Percentiles rank a stretch among this genome's conserved stretches.
Evolutionary conservation across 1,284 basidiomycete genomes (phyloP).

Genomic region (Hymenochaete sp.): DNA sequence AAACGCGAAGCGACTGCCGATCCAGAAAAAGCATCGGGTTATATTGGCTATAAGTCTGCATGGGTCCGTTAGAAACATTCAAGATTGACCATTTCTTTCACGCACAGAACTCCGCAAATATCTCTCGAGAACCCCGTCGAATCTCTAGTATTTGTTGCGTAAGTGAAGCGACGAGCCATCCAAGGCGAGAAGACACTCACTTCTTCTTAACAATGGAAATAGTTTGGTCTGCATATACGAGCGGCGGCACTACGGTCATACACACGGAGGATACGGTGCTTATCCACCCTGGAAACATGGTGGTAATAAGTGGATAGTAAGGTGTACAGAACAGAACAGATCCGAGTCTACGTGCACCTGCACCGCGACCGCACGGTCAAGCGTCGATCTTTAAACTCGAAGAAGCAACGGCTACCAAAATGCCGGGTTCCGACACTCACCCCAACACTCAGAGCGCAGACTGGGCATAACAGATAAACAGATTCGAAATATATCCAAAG

Average conservation of each 20-base stretch:
- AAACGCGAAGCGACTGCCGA: conserved; percentile 72
- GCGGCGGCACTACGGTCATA: conserved; percentile 66
- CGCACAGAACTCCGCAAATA: conserved; percentile 69
- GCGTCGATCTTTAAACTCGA: too few species aligned
- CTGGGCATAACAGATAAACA: not conserved
- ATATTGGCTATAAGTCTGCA: conserved; percentile 71
- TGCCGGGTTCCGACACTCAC: too few species aligned
- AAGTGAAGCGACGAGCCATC: conserved; percentile 14
- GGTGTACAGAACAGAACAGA: not conserved
- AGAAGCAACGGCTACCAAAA: too few species aligned
- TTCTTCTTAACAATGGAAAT: conserved; percentile 64
- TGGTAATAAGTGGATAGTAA: not conserved
- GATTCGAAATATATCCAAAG: not conserved
- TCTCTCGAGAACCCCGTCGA: conserved; percentile 80
- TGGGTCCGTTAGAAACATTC: not conserved
- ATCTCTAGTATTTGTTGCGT: conserved; percentile 42
- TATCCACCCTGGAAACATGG: conserved; percentile 39
- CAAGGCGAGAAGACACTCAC: conserved; percentile 28
- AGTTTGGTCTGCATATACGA: conserved; percentile 77
- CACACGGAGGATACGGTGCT: conserved; percentile 51
- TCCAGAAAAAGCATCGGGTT: conserved; percentile 81
- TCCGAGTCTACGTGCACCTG: not conserved
- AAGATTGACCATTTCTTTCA: conserved; percentile 13
- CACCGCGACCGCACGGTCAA: not conserved
- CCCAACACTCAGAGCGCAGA: not conserved